A percentile compares a stretch with the other conserved stretches of the same genome.
Evolutionary conservation across 352 stramenopile genomes (phyloP).

Genomic region (Phytophthora aleatoria): DNA sequence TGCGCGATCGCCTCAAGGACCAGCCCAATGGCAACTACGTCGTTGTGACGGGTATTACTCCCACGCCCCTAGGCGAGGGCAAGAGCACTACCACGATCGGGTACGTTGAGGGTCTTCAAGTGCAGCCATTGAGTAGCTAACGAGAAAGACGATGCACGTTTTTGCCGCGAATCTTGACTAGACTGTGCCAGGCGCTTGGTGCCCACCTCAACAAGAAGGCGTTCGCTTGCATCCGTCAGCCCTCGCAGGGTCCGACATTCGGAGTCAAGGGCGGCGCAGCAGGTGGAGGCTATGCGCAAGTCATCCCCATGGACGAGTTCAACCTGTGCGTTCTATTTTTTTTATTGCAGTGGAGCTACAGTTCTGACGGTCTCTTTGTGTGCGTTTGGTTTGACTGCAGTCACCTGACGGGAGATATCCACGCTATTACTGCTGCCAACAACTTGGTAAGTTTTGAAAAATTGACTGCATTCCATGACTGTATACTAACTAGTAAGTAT

Average conservation of each 20-base stretch:
- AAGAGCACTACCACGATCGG: slow-evolving; percentile 99
- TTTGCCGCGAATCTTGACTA: slow-evolving; percentile 27
- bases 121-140: background rate
- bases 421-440: slow-evolving; percentile 98
- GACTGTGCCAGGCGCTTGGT: slow-evolving; percentile 95
- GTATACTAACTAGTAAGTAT: slow-evolving; percentile 4
- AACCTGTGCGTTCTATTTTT: slow-evolving; percentile 90
- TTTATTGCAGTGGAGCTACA: background rate
- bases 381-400: slow-evolving; percentile 26
- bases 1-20: slow-evolving; percentile 90
- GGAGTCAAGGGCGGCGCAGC: slow-evolving; percentile 95
- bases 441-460: slow-evolving; percentile 79
- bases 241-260: slow-evolving; percentile 97
- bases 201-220: slow-evolving; percentile 93
- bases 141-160: slow-evolving; percentile 40
- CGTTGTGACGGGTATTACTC: slow-evolving; percentile 97
- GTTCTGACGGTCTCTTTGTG: slow-evolving; percentile 8
- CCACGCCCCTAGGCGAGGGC: slow-evolving; percentile 96
- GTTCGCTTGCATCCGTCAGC: slow-evolving; percentile 98
- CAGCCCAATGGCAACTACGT: slow-evolving; percentile 96
- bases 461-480: background rate
- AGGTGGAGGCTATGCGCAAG: slow-evolving; percentile 93
- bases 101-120: slow-evolving; percentile 29
- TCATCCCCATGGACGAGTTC: slow-evolving; percentile 97
- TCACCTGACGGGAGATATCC: slow-evolving; percentile 98